phyloP scores from a whole-genome alignment of 2,329 filamentous ascomycete genomes.

The Fusarium devonianum region DNA sequence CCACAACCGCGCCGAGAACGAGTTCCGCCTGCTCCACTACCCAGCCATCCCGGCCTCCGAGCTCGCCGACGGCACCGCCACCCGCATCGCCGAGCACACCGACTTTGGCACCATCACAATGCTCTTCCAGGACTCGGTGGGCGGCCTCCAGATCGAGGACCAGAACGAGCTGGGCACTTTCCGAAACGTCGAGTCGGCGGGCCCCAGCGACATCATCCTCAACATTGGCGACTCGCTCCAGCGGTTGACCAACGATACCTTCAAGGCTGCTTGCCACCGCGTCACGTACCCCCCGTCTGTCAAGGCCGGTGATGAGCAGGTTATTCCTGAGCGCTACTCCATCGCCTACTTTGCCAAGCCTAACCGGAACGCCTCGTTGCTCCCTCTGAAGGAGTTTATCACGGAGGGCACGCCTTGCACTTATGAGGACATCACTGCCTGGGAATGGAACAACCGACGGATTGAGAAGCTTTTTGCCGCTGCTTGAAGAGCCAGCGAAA shows the following conservation, averaged over 20 bases:
- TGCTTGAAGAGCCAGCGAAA: not conserved
- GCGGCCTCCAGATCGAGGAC: slow-evolving; percentile 43
- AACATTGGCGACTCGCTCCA: slow-evolving; percentile 52
- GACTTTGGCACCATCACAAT: slow-evolving; percentile 47
- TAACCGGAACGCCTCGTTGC: slow-evolving; percentile 41
- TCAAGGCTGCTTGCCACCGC: slow-evolving; percentile 47
- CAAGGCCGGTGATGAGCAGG: slow-evolving; percentile 22
- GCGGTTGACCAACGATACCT: slow-evolving; percentile 47
- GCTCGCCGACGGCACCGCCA: slow-evolving; percentile 39
- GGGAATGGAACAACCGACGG: slow-evolving; percentile 44
- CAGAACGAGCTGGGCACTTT: slow-evolving; percentile 38
- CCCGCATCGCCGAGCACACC: slow-evolving; percentile 44
- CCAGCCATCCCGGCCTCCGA: slow-evolving; percentile 44
- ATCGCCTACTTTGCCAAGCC: slow-evolving; percentile 44
- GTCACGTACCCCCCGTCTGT: slow-evolving; percentile 42
- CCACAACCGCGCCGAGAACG: slow-evolving; percentile 64
- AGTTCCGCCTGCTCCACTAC: slow-evolving; percentile 67
- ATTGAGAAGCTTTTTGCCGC: slow-evolving; percentile 36
- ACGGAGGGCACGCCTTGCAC: slow-evolving; percentile 28
- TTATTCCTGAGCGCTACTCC: slow-evolving; percentile 41
- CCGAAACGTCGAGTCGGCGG: slow-evolving; percentile 34
- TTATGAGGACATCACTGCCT: slow-evolving; percentile 46
- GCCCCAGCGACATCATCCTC: slow-evolving; percentile 45
- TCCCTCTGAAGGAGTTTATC: slow-evolving; percentile 44
- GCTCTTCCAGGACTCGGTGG: slow-evolving; percentile 42